phyloP scores from a whole-genome alignment of 2,329 filamentous ascomycete species.

The Mollisiaceae sp. region DNA sequence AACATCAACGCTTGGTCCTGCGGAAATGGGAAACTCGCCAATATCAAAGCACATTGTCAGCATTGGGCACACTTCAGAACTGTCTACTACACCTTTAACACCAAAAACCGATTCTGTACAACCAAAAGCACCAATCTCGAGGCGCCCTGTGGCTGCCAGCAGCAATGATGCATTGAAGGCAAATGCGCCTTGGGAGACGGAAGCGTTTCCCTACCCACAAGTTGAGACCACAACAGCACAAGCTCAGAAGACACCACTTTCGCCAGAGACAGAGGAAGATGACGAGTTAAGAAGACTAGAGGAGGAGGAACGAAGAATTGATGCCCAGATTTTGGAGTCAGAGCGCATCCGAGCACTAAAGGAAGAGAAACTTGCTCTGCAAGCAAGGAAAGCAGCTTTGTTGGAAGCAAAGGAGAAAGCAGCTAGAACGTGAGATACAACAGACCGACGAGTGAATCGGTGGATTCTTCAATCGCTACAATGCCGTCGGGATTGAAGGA shows the following conservation, averaged over 20 bases:
- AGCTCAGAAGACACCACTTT: conserved; percentile 1
- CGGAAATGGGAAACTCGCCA: neutral
- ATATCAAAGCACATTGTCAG: neutral
- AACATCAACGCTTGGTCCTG: neutral
- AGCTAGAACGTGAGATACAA: conserved; percentile 8
- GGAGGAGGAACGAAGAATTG: conserved; percentile 13
- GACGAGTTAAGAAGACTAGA: conserved; percentile 15
- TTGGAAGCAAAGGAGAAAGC: conserved; percentile 12
- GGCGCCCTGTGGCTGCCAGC: neutral
- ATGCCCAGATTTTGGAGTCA: conserved; percentile 16
- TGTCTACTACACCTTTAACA: conserved; percentile 12
- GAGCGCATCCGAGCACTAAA: conserved; percentile 18
- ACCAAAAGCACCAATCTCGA: neutral
- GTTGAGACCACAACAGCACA: conserved; percentile 8
- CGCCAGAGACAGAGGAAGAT: conserved; percentile 1
- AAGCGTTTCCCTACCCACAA: neutral
- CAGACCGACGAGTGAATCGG: too few relatives aligned
- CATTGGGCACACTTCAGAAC: conserved; percentile 1
- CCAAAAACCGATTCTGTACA: conserved; percentile 4
- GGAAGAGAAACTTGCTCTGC: conserved; percentile 18
- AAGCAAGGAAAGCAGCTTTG: conserved; percentile 16
- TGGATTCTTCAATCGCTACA: too few relatives aligned
- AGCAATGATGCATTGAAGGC: conserved; percentile 4
- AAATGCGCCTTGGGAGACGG: conserved; percentile 14
- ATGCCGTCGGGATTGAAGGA: neutral